phyloP scores from a whole-genome alignment of 2,329 filamentous ascomycete species.

The Fusarium globosum region DNA sequence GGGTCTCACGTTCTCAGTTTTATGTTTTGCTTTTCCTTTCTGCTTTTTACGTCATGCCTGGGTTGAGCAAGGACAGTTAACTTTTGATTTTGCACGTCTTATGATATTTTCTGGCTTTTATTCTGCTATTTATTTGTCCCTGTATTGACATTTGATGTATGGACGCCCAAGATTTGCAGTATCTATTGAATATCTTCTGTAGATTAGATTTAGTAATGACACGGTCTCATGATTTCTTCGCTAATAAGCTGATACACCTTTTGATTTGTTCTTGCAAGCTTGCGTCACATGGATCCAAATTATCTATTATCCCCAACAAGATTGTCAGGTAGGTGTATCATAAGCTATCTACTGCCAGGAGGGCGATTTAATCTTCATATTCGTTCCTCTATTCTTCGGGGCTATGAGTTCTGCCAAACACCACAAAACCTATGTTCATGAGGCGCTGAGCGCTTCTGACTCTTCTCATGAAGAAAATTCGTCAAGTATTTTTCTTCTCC shows the following conservation, averaged over 20 bases:
- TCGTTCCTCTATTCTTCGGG: not conserved
- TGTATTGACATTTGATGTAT: slow-evolving; percentile 22
- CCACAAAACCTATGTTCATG: not conserved
- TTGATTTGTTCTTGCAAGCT: not conserved
- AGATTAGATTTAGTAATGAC: slow-evolving; percentile 38
- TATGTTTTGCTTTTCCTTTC: slow-evolving; percentile 9
- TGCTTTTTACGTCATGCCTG: not conserved
- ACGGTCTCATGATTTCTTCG: slow-evolving; percentile 14
- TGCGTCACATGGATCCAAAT: not conserved
- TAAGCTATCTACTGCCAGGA: not conserved
- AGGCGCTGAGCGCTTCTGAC: not conserved
- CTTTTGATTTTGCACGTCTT: slow-evolving; percentile 6
- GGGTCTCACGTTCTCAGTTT: slow-evolving; percentile 33
- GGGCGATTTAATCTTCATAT: not conserved
- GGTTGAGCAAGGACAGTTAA: slow-evolving; percentile 7
- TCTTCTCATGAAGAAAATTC: not conserved
- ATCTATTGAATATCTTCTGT: slow-evolving; percentile 21
- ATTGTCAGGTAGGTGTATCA: not conserved
- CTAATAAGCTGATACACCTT: not conserved
- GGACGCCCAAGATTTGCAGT: slow-evolving; percentile 3
- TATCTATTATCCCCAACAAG: not conserved
- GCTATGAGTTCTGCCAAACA: not conserved
- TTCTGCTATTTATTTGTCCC: not conserved
- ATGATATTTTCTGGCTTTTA: not conserved
- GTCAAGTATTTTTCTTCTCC: not conserved